Evolutionary conservation across 345 rosid genomes (phyloP), one percentile per base, ranked within the genome.

Genomic region (Cardamine occulta): DNA sequence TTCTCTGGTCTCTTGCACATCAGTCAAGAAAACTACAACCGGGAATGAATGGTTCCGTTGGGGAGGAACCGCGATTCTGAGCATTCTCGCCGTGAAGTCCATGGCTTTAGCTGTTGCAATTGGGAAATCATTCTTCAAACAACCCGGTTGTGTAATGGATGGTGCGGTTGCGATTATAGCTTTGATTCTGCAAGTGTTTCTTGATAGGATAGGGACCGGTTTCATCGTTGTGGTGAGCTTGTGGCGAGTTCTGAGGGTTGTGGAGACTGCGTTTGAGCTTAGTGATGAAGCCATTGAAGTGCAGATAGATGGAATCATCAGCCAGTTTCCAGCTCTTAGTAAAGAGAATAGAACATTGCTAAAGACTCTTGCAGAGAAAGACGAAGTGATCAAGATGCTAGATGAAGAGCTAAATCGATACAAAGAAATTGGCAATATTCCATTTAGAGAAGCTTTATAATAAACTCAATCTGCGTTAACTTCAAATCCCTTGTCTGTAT

Each of bases 281-380:
- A 89, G 92, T 51, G 92, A 90, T 60, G 93, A 87, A 35, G 89
- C 92, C 56, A 92, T 92, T 61, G 88, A 85, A 74, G 83, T 87
- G 11, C 88, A 85, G 73, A 78, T 89, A 45, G 55, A 86, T 75
- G 74, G 61, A 23, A 79, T 89, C 28, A 54, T 85, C 7, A 42
- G 45, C 52, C 86, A 88, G 68, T 86, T 92, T 73, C 88, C 86
- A 74, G 76, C 70, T 3, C 86, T 87, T 48, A 71, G 68, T 17
- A 72, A 63, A 13, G 88, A 88, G 75, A 86, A 91, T 39, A 39
- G 21, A 45, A 66, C 57, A 73, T 68, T 85, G 14, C 14, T 32
- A 64, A 84, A 75, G 66, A 74, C 44, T 21, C 66, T 86, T 63
- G 83, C 77, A 35, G 79, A 79, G 70, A 84, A 84, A 74, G 87